phyloP scores from a whole-genome alignment of 192 early-diverging fungal genomes.

The Rhizoclosmatium globosum region DNA sequence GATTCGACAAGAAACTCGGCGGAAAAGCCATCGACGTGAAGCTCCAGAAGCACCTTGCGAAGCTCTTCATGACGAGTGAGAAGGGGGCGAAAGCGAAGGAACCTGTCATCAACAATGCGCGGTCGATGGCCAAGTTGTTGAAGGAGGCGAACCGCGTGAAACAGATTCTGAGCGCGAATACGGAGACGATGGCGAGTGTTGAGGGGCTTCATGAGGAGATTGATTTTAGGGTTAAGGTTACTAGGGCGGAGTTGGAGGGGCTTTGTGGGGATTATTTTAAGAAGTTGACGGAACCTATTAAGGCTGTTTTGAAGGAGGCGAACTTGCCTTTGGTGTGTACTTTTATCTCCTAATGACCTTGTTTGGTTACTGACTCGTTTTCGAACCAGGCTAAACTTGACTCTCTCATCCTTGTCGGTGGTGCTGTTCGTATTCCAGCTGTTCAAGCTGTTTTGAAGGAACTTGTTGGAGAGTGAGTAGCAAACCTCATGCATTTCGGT shows the following conservation, averaged over 20 bases:
- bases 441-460: slow-evolving; percentile 77
- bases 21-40: slow-evolving; percentile 87
- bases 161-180: slow-evolving; percentile 94
- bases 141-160: slow-evolving; percentile 97
- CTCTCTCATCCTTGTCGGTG: slow-evolving; percentile 95
- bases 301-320: slow-evolving; percentile 72
- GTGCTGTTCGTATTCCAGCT: slow-evolving; percentile 86
- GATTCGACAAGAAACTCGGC: slow-evolving; percentile 85
- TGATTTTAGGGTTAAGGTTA: slow-evolving; percentile 83
- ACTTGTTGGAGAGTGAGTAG: slow-evolving; percentile 72
- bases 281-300: slow-evolving; percentile 78
- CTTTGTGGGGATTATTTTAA: slow-evolving; percentile 68
- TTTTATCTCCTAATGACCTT: background rate
- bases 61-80: slow-evolving; percentile 73
- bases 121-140: slow-evolving; percentile 88
- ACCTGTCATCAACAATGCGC: slow-evolving; percentile 32
- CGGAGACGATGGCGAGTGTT: slow-evolving; percentile 83
- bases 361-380: background rate
- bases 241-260: slow-evolving; percentile 81
- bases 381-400: slow-evolving; percentile 66
- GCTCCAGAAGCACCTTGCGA: slow-evolving; percentile 81
- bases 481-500: slow-evolving; percentile 5
- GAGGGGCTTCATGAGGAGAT: slow-evolving; percentile 87
- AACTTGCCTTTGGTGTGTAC: slow-evolving; percentile 30
- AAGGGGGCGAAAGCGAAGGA: slow-evolving; percentile 42